Percentiles rank a stretch among this genome's conserved stretches.
These are phyloP conservation scores for Calocybe gangraenosa DNA, from an alignment of 768 basidiomycete species.

Conservation along the genomic window DNA sequence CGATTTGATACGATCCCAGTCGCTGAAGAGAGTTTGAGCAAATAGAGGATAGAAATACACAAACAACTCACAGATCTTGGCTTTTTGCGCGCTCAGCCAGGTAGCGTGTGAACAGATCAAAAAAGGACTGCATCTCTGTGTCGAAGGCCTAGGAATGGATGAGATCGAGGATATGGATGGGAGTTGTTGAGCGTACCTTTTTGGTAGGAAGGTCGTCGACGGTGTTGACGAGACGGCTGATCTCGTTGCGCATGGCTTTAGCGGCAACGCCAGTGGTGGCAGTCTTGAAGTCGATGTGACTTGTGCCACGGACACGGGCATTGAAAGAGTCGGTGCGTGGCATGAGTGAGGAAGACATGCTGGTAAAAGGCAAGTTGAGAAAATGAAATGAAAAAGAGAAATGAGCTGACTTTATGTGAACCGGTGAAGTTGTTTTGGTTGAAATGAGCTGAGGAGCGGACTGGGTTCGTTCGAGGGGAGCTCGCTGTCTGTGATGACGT, in stretches of 20 bases:
- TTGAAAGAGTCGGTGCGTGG: constrained; percentile 67
- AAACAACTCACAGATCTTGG: constrained; percentile 69
- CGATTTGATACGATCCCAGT: constrained; percentile 88
- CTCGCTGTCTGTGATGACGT: constrained; percentile 60
- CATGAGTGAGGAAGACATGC: constrained; percentile 52
- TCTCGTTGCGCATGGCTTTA: constrained; percentile 98
- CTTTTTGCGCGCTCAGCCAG: constrained; percentile 84
- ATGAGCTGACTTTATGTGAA: constrained; percentile 31
- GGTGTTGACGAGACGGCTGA: constrained; percentile 86
- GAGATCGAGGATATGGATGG: constrained; percentile 6
- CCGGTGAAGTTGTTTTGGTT: constrained; percentile 42
- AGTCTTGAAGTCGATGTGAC: constrained; percentile 95
- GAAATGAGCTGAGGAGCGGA: constrained; percentile 62
- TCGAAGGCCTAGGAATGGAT: constrained; percentile 68
- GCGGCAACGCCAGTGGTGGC: constrained; percentile 91
- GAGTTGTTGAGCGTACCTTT: constrained; percentile 49
- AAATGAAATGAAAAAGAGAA: constrained; percentile 12
- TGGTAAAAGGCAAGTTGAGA: constrained; percentile 22
- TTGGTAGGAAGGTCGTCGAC: constrained; percentile 77
- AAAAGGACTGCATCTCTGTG: constrained; percentile 95
- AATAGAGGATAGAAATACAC: constrained; percentile 3
- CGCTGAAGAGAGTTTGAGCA: constrained; percentile 36
- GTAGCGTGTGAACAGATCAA: constrained; percentile 94
- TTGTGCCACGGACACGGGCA: constrained; percentile 69
- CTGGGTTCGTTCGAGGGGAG: constrained; percentile 37